Evolutionary conservation across 345 rosid species (phyloP).

Genomic region (Bruguiera gymnorhiza): DNA sequence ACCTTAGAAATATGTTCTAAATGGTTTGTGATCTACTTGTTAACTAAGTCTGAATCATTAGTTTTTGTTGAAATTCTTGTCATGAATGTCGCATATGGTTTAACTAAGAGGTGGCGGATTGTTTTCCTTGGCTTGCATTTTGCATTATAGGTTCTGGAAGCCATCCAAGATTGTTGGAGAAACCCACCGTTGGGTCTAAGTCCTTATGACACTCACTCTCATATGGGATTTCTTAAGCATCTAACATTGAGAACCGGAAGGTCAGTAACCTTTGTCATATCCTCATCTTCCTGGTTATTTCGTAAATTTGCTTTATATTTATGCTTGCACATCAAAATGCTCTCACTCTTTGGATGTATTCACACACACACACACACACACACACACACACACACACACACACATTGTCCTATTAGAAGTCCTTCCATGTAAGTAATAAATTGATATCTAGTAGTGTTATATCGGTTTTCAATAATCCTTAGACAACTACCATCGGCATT

Average conservation of each 20-base stretch:
- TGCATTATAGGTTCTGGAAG: constrained; percentile 60
- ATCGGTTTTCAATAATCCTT: background rate
- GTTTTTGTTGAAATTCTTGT: background rate
- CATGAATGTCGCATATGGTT: background rate
- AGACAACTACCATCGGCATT: background rate
- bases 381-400: background rate
- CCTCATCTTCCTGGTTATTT: background rate
- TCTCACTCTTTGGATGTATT: no score
- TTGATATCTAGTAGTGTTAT: background rate
- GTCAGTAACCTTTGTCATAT: constrained; percentile 26
- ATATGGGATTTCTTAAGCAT: constrained; percentile 90
- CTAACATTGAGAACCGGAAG: constrained; percentile 94
- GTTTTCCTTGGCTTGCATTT: constrained; percentile 13
- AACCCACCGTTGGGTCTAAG: constrained; percentile 66
- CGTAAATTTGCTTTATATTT: background rate
- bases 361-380: background rate
- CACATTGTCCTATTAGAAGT: background rate
- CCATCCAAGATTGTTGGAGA: constrained; percentile 84
- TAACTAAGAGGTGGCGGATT: background rate
- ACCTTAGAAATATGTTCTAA: no score
- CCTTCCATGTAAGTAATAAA: background rate
- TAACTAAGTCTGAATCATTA: background rate
- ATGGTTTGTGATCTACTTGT: background rate
- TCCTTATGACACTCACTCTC: constrained; percentile 78
- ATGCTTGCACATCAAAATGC: background rate